phyloP scores from a whole-genome alignment of 176 grass and related monocot species.

The Paspalum vaginatum region DNA sequence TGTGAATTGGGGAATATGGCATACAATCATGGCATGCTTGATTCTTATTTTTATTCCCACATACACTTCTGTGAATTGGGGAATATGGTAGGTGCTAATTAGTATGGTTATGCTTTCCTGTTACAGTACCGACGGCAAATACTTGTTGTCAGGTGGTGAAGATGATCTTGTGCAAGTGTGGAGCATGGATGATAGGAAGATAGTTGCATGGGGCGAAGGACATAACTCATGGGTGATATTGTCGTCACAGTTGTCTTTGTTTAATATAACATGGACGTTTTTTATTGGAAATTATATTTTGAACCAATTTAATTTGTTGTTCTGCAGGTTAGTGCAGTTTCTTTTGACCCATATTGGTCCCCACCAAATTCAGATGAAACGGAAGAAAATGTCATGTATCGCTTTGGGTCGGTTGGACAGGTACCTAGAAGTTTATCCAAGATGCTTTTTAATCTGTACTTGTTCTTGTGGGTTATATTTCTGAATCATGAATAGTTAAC shows the following conservation, averaged over 20 bases:
- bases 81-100: slow-evolving; percentile 24
- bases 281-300: slow-evolving; percentile 10
- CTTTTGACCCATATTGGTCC: slow-evolving; percentile 95
- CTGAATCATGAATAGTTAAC: slow-evolving; percentile 16
- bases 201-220: slow-evolving; percentile 92
- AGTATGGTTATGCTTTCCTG: slow-evolving; percentile 29
- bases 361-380: slow-evolving; percentile 74
- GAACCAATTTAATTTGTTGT: slow-evolving; percentile 35
- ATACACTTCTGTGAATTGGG: not conserved
- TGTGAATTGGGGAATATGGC: not conserved
- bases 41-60: not conserved
- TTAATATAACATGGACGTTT: slow-evolving; percentile 22
- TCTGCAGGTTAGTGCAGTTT: slow-evolving; percentile 85
- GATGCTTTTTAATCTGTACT: not conserved
- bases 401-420: slow-evolving; percentile 95
- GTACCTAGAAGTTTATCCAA: slow-evolving; percentile 48
- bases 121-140: slow-evolving; percentile 80
- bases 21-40: not conserved
- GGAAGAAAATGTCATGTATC: slow-evolving; percentile 86
- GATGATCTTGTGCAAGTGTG: slow-evolving; percentile 99
- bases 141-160: slow-evolving; percentile 91
- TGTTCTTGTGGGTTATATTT: not conserved
- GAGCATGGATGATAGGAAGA: slow-evolving; percentile 94
- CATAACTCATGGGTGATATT: slow-evolving; percentile 95
- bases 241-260: slow-evolving; percentile 29